A percentile compares a stretch with the other conserved stretches of the same genome.
Evolutionary conservation across 164 flowering plant genomes (phyloP).

Genomic region (Vitis rotundifolia): DNA sequence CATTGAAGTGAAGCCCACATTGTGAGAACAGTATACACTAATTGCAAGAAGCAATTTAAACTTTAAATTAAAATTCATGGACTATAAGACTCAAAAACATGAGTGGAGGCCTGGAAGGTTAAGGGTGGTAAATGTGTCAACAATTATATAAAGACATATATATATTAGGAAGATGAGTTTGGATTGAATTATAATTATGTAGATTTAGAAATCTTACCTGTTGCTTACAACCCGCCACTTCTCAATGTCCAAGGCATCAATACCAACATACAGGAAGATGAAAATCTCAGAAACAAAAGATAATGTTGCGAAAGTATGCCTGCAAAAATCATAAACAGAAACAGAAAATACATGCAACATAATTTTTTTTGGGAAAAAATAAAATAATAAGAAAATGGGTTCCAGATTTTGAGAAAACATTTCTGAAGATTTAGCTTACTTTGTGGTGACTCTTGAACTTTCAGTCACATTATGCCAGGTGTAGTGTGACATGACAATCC

Average conservation of each 20-base stretch:
- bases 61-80: too few species aligned
- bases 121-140: too few species aligned
- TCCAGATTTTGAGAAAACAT: not conserved
- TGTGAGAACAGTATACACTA: not conserved
- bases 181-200: too few species aligned
- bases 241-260: constrained; percentile 60
- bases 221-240: constrained; percentile 44
- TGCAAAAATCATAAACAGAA: constrained; percentile 12
- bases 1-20: not conserved
- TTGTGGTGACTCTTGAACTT: constrained; percentile 51
- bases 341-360: not conserved
- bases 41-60: not conserved
- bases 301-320: constrained; percentile 54
- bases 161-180: not conserved
- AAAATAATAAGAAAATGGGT: not conserved
- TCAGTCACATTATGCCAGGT: constrained; percentile 62
- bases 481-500: constrained; percentile 66
- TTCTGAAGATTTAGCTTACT: constrained; percentile 25
- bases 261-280: constrained; percentile 60
- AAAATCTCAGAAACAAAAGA: constrained; percentile 50
- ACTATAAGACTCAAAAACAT: too few species aligned
- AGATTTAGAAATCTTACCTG: constrained; percentile 23
- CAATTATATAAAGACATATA: not conserved
- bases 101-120: too few species aligned
- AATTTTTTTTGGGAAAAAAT: not conserved